Evolutionary conservation across 106 monocot genomes (phyloP), one percentile per base, ranked within the genome.

Genomic region (Dendrobium nobile): DNA sequence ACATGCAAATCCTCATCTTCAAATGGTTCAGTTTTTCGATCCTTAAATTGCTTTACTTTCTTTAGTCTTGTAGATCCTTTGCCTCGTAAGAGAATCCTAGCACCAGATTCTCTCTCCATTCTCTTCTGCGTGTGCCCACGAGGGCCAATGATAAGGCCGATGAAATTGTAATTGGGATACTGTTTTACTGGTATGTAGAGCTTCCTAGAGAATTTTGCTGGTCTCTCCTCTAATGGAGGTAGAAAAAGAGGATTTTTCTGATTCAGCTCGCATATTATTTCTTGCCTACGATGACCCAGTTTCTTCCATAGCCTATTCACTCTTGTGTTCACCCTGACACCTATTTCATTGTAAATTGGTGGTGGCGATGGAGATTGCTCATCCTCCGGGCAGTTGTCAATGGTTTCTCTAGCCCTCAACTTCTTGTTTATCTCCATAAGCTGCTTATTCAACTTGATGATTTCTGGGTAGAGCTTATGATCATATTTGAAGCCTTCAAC

Each of bases 111-210:
- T 70, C 41, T 85, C 81, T 94, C 91, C 87, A 94, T 89, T 80
- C 75, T 82, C 80, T 91, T 87, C 56, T 81, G 79, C 22, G 87
- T 91, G 33, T 82, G 86, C 18, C 93, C 93, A 54, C 89, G 77
- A 8, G 93, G 93, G 18, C 93, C 93, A 24, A 93, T 44, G 42
- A 93, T 87, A 22, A 91, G 84, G 31, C 93, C 93, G 18, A 93
- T 43, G 41, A 93, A 93, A 76, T 93, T 93, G 65, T 89, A 89
- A 15, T 65, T 47, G 17, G 91, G 93, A 70, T 80, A 91, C 75
- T 91, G 84, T 73, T 89, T 89, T 58, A 59, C 51, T 13, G 93
- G 93, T 54, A 93, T 47, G 72, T 91, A 93, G 18, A 93, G 82
- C 80, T 91, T 94, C 85, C 87, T 92, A 24, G 59, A 65, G 17